A percentile compares a stretch with the other conserved stretches of the same genome.
Evolutionary conservation across 768 basidiomycete genomes (phyloP).

Genomic region (Hypholoma fasciculare): DNA sequence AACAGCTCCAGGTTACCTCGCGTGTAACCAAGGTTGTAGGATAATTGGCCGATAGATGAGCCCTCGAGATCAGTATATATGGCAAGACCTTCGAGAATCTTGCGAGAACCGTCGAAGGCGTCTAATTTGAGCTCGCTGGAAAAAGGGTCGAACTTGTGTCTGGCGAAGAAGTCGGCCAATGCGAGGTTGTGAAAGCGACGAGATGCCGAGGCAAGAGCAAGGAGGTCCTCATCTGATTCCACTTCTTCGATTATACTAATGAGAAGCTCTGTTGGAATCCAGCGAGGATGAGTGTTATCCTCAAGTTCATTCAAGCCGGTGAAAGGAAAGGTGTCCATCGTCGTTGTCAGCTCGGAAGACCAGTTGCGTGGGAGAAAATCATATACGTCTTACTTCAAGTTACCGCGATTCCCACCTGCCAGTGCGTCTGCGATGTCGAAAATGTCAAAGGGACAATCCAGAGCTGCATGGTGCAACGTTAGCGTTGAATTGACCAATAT

Average conservation of each 20-base stretch:
- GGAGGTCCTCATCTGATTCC: constrained; percentile 8
- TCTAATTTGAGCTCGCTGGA: constrained; percentile 5
- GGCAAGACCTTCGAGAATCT: constrained; percentile 13
- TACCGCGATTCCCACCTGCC: no score
- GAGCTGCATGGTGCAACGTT: no score
- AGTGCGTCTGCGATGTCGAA: no score
- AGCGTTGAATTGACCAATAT: no score
- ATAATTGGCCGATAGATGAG: constrained; percentile 11
- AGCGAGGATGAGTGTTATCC: not conserved
- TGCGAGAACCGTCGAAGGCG: not conserved
- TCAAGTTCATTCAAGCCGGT: not conserved
- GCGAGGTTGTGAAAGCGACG: constrained; percentile 12
- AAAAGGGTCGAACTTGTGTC: constrained; percentile 8
- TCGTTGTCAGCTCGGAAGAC: not conserved
- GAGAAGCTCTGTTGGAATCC: constrained; percentile 6
- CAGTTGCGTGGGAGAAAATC: no score
- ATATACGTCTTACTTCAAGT: no score
- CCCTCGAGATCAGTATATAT: constrained; percentile 10
- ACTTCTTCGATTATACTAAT: constrained; percentile 1
- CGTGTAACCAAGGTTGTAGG: constrained; percentile 17
- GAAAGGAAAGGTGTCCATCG: not conserved
- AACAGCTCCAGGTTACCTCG: constrained; percentile 3
- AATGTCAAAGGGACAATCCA: no score
- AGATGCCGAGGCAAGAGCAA: constrained; percentile 9
- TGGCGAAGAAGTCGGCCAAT: constrained; percentile 6